Conservation (phyloP, 768 basidiomycete species). For the Tricholoma sp. region DNA sequence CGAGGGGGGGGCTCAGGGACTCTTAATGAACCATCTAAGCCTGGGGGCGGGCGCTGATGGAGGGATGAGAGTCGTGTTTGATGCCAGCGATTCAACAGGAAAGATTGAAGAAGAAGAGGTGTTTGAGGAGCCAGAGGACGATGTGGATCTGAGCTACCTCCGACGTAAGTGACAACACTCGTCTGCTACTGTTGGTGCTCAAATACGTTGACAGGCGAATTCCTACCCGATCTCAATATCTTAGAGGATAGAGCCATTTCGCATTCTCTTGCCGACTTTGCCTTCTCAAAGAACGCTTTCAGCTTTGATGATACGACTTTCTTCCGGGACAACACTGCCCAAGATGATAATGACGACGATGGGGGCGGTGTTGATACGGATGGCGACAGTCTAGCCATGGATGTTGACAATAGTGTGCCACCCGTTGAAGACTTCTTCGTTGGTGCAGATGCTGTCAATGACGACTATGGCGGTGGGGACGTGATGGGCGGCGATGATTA, state of each 20-base stretch:
- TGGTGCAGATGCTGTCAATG: constrained; percentile 43
- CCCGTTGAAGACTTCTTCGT: constrained; percentile 64
- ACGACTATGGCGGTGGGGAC: constrained; percentile 19
- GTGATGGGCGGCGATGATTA: constrained; percentile 29
- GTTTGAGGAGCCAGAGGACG: constrained; percentile 63
- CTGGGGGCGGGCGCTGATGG: constrained; percentile 76
- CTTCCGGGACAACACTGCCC: constrained; percentile 49
- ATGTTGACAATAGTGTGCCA: constrained; percentile 34
- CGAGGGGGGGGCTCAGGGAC: constrained; percentile 93
- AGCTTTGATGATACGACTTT: constrained; percentile 59
- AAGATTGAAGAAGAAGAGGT: constrained; percentile 77
- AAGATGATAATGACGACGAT: constrained; percentile 39
- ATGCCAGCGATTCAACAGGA: constrained; percentile 87
- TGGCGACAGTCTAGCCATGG: constrained; percentile 32
- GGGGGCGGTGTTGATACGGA: constrained; percentile 29
- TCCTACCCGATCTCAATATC: constrained; percentile 63
- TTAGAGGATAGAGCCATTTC: constrained; percentile 73
- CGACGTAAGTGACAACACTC: constrained; percentile 40
- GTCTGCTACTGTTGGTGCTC: constrained; percentile 6
- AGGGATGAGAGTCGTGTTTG: constrained; percentile 87
- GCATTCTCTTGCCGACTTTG: constrained; percentile 75
- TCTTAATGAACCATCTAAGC: constrained; percentile 94
- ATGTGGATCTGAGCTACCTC: constrained; percentile 59
- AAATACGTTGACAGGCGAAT: constrained; percentile 42
- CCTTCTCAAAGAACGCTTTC: constrained; percentile 68